Conservation (phyloP, 2,329 filamentous ascomycete genomes). For the Orbilia blumenaviensis region DNA sequence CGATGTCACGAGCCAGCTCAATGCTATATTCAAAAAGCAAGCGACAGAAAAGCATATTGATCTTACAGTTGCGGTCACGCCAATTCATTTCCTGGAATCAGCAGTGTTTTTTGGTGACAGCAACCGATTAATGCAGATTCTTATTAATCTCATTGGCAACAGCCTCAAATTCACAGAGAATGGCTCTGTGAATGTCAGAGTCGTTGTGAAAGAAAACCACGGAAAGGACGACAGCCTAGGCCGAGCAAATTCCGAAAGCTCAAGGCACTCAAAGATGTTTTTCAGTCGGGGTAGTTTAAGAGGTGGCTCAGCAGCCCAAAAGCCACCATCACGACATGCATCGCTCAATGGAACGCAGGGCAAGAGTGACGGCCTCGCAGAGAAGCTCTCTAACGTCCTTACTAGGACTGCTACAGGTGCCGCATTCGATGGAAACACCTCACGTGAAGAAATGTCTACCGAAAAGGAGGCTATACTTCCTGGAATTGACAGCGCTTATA, state of each 20-base stretch:
- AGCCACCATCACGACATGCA: slow-evolving; percentile 37
- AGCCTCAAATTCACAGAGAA: slow-evolving; percentile 86
- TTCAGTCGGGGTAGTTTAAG: slow-evolving; percentile 28
- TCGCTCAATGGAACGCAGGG: slow-evolving; percentile 9
- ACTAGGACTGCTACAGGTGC: slow-evolving; percentile 13
- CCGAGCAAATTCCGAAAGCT: slow-evolving; percentile 48
- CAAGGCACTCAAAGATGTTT: slow-evolving; percentile 33
- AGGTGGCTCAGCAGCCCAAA: slow-evolving; percentile 8
- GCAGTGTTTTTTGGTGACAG: slow-evolving; percentile 85
- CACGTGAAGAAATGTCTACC: slow-evolving; percentile 31
- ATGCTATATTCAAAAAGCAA: slow-evolving; percentile 90
- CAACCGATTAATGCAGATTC: slow-evolving; percentile 87
- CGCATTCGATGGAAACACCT: slow-evolving; percentile 17
- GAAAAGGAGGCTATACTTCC: slow-evolving; percentile 18
- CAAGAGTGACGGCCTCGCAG: slow-evolving; percentile 30
- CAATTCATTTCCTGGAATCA: slow-evolving; percentile 74
- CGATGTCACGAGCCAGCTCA: slow-evolving; percentile 83
- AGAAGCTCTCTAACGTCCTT: slow-evolving; percentile 34
- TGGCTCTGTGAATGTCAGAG: slow-evolving; percentile 78
- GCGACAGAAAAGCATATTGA: slow-evolving; percentile 80
- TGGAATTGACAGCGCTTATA: slow-evolving; percentile 63
- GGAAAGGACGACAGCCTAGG: slow-evolving; percentile 23
- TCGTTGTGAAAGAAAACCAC: slow-evolving; percentile 60
- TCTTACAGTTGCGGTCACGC: slow-evolving; percentile 73
- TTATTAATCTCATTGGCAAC: slow-evolving; percentile 93